Evolutionary conservation across 1,284 basidiomycete species (phyloP), one percentile per base, ranked within the genome.

Genomic region (Cryptococcus sp.): DNA sequence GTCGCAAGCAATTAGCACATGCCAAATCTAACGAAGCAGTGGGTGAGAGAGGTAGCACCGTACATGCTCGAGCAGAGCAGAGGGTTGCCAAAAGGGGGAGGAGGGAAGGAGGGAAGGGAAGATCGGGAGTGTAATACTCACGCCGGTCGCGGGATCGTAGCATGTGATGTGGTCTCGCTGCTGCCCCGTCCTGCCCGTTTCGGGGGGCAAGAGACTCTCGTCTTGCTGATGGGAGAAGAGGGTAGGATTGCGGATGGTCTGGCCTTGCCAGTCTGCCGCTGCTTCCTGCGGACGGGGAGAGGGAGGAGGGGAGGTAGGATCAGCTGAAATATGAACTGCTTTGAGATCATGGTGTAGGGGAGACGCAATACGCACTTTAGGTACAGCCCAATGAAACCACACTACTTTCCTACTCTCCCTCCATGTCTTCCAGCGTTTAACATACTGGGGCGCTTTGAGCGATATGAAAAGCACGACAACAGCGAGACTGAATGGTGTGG

Each of bases 71-170:
- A 13, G 3, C 42, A 8, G 11, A 39, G 50, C 8, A 1, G 6
- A 13, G n/a, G n/a, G n/a, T n/a, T n/a, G n/a, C n/a, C n/a, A n/a
- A n/a, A n/a, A n/a, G n/a, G n/a, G n/a, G n/a, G n/a, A n/a, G n/a
- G n/a, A n/a, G 40, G 41, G 17, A 52, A 22, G 19, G 20, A n/a
- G 22, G 25, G 1, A n/a, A 47, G n/a, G 25, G 46, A 25, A 5
- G 20, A 23, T 11, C 5, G n/a, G 22, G 22, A 10, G 20, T 48
- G 20, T 27, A 23, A 3, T 7, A 68, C 93, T 88, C 47, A 88
- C 82, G 20, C 86, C 88, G 5, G 91, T 95, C 5, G 92, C 86
- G 10, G 94, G 94, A 75, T 97, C 94, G 70, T 87, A 97, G 77
- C 88, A 88, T 1, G 91, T 93, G 56, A 98, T 88, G 68, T 88